Percentiles rank a stretch among this genome's conserved stretches.
Conservation (phyloP, 306 rosid genomes). For the Quercus robur region DNA sequence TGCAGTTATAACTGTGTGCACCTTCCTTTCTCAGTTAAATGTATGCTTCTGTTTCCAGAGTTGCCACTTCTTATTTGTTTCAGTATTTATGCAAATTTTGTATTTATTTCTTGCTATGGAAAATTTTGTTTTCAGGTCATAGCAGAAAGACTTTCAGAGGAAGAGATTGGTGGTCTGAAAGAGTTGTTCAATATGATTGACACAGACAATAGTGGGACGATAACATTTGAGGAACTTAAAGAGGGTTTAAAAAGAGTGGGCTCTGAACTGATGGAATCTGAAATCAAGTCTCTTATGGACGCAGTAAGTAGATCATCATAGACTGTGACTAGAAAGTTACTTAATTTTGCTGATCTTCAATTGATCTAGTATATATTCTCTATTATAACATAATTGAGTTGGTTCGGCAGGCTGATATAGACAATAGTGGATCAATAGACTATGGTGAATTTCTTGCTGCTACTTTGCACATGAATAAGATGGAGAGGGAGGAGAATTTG, state of each 20-base stretch:
- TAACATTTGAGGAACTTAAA: conserved; percentile 88
- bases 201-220: conserved; percentile 74
- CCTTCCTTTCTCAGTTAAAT: background rate
- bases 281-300: conserved; percentile 79
- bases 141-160: conserved; percentile 88
- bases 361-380: background rate
- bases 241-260: conserved; percentile 74
- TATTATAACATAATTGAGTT: background rate
- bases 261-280: conserved; percentile 81
- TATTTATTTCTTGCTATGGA: background rate
- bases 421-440: conserved; percentile 82
- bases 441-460: conserved; percentile 94
- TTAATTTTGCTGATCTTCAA: background rate
- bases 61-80: background rate
- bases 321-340: conserved; percentile 1
- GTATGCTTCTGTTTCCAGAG: background rate
- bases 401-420: conserved; percentile 76
- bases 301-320: conserved; percentile 56
- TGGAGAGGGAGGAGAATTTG: conserved; percentile 87
- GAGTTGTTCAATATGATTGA: conserved; percentile 90
- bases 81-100: background rate
- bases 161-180: conserved; percentile 89
- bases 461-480: conserved; percentile 84
- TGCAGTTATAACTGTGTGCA: background rate
- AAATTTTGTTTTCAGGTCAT: conserved; percentile 55